A percentile compares a stretch with the other conserved stretches of the same genome.
Conservation (phyloP, 2,329 filamentous ascomycete species). For the Tricladium varicosporioides region DNA sequence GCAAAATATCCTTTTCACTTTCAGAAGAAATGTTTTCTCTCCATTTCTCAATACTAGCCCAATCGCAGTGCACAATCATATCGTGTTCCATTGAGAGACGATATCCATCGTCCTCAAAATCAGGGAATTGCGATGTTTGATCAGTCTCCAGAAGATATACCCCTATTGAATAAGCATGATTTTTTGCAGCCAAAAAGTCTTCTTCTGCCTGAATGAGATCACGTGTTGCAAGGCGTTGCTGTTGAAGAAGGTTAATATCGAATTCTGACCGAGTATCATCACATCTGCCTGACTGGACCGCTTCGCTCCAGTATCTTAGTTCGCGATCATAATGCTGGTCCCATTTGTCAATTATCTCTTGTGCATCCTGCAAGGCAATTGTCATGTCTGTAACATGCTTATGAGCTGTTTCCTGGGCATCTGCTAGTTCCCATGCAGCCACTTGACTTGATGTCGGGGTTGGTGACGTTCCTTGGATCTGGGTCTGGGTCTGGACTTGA, state of each 20-base stretch:
- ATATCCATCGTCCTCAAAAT: neutral
- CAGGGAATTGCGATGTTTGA: neutral
- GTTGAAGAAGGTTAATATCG: neutral
- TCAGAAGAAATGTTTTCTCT: neutral
- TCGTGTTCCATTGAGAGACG: neutral
- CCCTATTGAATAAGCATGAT: neutral
- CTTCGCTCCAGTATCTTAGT: neutral
- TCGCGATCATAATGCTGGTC: neutral
- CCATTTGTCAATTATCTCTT: neutral
- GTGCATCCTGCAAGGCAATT: neutral
- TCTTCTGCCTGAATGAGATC: neutral
- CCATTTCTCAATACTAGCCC: neutral
- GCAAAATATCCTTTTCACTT: neutral
- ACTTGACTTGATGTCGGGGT: neutral
- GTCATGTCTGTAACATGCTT: neutral
- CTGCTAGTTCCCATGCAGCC: neutral
- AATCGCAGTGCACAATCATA: neutral
- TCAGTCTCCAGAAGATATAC: neutral
- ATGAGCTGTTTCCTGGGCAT: neutral
- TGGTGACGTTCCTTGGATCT: neutral
- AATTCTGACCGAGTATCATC: neutral
- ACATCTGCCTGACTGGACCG: neutral
- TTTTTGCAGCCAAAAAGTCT: neutral
- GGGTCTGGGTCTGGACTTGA: no score
- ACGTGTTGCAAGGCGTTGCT: neutral